Evolutionary conservation across 73 alveolate species (phyloP), one percentile per base, ranked within the genome.

Genomic region (Symbiodinium natans): DNA sequence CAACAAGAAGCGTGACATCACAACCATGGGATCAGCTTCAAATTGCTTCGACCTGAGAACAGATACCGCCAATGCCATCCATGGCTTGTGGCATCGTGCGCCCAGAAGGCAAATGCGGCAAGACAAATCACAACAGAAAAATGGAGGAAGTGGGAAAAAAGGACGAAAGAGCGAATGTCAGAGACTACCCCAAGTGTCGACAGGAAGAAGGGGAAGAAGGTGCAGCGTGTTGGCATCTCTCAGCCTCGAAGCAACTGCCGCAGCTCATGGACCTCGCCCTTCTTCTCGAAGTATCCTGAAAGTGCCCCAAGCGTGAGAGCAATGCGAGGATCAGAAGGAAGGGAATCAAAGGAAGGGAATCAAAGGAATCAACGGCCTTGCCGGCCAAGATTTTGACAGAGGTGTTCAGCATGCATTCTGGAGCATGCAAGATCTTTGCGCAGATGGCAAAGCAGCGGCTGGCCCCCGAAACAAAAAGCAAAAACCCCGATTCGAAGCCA

Each of bases 181-280:
- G n/a, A n/a, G n/a, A n/a, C n/a, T n/a, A n/a, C n/a, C n/a, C n/a
- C n/a, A n/a, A n/a, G n/a, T n/a, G n/a, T n/a, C n/a, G n/a, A n/a
- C n/a, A n/a, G n/a, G n/a, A n/a, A n/a, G n/a, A n/a, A n/a, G n/a
- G n/a, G n/a, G n/a, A n/a, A n/a, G n/a, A n/a, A n/a, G n/a, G n/a
- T n/a, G n/a, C n/a, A n/a, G n/a, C n/a, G n/a, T n/a, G n/a, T n/a
- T n/a, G n/a, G n/a, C n/a, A n/a, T n/a, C n/a, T n/a, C n/a, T n/a
- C 41, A 40, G 56, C 95, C 95, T 88, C 95, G 29, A 7, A 88
- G 95, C 68, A 92, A 48, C 31, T 92, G 98, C 86, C 99, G 98
- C n/a, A 99, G 99, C 99, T 99, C 99, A 84, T 99, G 99, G 21
- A 99, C 99, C 99, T 99, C 99, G 38, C 99, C 99, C 74, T 99